Evolutionary conservation across 305 asterid species (phyloP).

Genomic region (Caryopteris hybrid): DNA sequence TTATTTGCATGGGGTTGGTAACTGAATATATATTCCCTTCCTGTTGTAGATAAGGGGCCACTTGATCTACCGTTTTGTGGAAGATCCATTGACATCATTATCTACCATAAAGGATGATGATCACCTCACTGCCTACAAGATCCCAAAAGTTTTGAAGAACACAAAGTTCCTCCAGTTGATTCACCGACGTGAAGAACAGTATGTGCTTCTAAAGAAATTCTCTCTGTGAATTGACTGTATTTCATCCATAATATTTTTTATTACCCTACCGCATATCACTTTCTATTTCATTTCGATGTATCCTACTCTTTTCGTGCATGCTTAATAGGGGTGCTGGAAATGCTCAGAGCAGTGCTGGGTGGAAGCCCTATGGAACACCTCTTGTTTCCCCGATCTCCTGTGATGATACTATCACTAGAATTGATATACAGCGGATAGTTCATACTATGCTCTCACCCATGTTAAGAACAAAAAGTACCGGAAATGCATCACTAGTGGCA

Average conservation of each 20-base stretch:
- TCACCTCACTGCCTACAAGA: slow-evolving; percentile 94
- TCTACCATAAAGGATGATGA: slow-evolving; percentile 91
- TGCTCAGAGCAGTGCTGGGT: slow-evolving; percentile 65
- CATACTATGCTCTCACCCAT: slow-evolving; percentile 83
- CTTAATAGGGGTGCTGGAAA: slow-evolving; percentile 62
- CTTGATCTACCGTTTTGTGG: slow-evolving; percentile 83
- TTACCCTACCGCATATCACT: no score
- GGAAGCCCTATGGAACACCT: slow-evolving; percentile 99
- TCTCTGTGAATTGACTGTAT: neutral
- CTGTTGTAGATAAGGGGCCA: slow-evolving; percentile 82
- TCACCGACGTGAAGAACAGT: slow-evolving; percentile 96
- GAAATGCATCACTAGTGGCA: slow-evolving; percentile 36
- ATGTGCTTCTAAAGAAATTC: slow-evolving; percentile 21
- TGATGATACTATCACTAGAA: slow-evolving; percentile 73
- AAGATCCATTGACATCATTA: slow-evolving; percentile 78
- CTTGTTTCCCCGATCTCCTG: slow-evolving; percentile 92
- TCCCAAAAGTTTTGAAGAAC: slow-evolving; percentile 68
- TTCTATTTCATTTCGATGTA: slow-evolving; percentile 14
- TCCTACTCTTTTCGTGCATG: slow-evolving; percentile 11
- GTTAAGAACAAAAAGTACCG: slow-evolving; percentile 49
- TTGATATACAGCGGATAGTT: slow-evolving; percentile 86
- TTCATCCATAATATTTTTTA: neutral
- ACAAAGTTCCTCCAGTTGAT: slow-evolving; percentile 91
- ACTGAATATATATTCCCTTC: slow-evolving; percentile 13
- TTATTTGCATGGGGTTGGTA: slow-evolving; percentile 1